Evolutionary conservation across 805 yeast species (phyloP), one percentile per base, ranked within the genome.

Genomic region (Wickerhamomyces subpelliculosus): DNA sequence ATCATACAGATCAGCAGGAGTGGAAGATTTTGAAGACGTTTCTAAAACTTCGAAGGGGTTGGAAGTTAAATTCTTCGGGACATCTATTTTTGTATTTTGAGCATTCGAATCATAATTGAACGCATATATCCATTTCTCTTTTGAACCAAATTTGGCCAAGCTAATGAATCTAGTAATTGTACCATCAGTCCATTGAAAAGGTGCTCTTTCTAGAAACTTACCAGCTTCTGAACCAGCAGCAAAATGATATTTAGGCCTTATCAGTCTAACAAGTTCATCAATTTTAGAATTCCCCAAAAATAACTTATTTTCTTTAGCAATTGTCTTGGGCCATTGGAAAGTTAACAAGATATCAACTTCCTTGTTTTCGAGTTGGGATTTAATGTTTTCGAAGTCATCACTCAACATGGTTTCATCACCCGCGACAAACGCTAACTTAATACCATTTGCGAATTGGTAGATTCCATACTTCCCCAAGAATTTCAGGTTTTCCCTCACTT

Each of bases 71-170:
- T 50, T 52, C 3, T 52, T 48, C 0, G 62, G 59, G 4, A 48
- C 50, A 2, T 43, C 43, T 5, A 40, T 34, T 3, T 54, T 23
- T 6, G 40, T 53, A 16, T 56, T 62, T 23, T 57, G 39, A 35
- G 52, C 52, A 16, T 14, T 27, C 3, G 29, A 27, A 22, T n/a
- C n/a, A n/a, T 75, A 36, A 27, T 66, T 67, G 45, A 84, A 84
- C 0, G 94, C 95, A 61, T 85, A 86, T 44, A 77, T 80, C 89
- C 90, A 86, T 53, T 72, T 73, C 3, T 63, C 69, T 9, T 67
- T 66, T 3, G 72, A 62, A 0, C 79, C 82, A 54, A 68, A 81
- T 35, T 67, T 65, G 0, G 76, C 83, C 34, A 85, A 54, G 52
- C 87, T 78, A 13, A 85, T 70, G 48, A 82, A 81, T 37, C 94